Conservation (phyloP, 352 stramenopile genomes). For the Pythium coloratum region DNA sequence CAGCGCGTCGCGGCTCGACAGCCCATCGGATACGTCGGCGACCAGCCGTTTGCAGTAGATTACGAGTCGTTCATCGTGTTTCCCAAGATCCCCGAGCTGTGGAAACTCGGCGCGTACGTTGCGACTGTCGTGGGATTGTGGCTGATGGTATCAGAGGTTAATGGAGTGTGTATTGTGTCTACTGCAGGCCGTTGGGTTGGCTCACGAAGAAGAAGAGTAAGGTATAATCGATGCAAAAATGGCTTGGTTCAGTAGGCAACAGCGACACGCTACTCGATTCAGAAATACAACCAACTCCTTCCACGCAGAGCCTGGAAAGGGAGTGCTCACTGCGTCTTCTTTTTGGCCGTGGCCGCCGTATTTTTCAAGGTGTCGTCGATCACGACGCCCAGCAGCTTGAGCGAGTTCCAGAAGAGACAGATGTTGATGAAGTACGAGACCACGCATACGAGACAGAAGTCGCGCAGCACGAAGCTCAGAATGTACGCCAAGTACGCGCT, state of each 20-base stretch:
- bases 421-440: constrained; percentile 53
- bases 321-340: constrained; percentile 15
- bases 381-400: constrained; percentile 32
- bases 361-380: not conserved
- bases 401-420: constrained; percentile 44
- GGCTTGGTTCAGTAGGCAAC: not conserved
- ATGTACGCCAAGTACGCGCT: constrained; percentile 59
- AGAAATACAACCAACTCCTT: not conserved
- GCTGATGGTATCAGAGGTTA: constrained; percentile 1
- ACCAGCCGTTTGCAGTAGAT: constrained; percentile 42
- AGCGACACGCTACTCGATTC: not conserved
- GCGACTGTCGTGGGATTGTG: not conserved
- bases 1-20: constrained; percentile 39
- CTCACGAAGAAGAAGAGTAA: constrained; percentile 34
- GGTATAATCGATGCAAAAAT: not conserved
- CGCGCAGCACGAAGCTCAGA: constrained; percentile 49
- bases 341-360: not conserved
- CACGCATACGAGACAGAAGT: constrained; percentile 61
- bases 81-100: constrained; percentile 57
- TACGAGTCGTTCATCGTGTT: constrained; percentile 73
- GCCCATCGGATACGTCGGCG: constrained; percentile 51
- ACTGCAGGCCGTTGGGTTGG: constrained; percentile 49
- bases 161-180: constrained; percentile 1
- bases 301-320: not conserved
- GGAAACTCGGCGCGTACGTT: constrained; percentile 58